These are phyloP conservation scores for Eucalyptus coolabah DNA, from an alignment of 345 rosid genomes.

Conservation along the genomic window DNA sequence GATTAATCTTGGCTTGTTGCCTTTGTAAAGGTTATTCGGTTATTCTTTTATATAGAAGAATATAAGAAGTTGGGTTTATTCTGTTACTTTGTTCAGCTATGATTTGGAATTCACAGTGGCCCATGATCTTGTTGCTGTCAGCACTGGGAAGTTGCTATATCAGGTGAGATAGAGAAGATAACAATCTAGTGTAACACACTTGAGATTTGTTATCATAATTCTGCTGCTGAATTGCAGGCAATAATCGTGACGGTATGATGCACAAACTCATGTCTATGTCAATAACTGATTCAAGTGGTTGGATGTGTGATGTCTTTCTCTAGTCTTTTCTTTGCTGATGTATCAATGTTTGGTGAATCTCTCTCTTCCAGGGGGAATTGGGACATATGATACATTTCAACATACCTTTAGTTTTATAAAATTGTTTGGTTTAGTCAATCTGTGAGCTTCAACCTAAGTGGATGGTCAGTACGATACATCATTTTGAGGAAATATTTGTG, in stretches of 20 bases:
- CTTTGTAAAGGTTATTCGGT: background rate
- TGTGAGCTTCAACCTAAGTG: background rate
- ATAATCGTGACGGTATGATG: background rate
- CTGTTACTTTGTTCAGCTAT: constrained; percentile 36
- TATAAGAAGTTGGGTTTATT: background rate
- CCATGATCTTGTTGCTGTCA: constrained; percentile 81
- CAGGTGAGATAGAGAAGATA: constrained; percentile 43
- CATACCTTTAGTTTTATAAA: background rate
- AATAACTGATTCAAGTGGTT: background rate
- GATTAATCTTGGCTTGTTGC: background rate
- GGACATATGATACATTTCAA: background rate
- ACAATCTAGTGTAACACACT: background rate
- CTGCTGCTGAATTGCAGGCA: background rate
- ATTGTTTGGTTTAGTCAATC: background rate
- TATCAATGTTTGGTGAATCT: background rate
- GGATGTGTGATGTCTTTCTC: background rate
- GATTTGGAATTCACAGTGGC: constrained; percentile 97
- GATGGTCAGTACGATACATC: background rate
- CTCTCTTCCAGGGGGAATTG: background rate
- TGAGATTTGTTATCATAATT: background rate
- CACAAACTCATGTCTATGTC: background rate
- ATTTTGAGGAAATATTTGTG: background rate
- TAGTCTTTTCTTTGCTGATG: background rate
- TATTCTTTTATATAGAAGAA: background rate
- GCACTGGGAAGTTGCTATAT: constrained; percentile 71